These are phyloP conservation scores for Kwoniella pini DNA, from an alignment of 768 basidiomycete species.

Conservation along the genomic window DNA sequence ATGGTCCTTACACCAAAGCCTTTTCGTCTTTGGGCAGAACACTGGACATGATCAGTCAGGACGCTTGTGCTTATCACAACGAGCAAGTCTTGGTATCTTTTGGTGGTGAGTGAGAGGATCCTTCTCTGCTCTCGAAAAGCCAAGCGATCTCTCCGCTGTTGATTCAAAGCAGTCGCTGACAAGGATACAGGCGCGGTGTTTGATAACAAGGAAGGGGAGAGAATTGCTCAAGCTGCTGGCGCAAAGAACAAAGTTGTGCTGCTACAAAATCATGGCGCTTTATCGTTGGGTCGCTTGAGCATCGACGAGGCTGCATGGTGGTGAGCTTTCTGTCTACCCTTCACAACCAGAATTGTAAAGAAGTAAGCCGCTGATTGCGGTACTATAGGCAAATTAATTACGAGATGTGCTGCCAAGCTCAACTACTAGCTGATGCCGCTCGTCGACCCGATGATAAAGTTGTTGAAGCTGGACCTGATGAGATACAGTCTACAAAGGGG, in stretches of 20 bases:
- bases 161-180: too few relatives aligned
- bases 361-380: background rate
- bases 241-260: conserved; percentile 28
- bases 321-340: conserved; percentile 13
- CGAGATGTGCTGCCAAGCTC: conserved; percentile 40
- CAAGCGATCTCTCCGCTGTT: too few relatives aligned
- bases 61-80: conserved; percentile 35
- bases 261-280: conserved; percentile 35
- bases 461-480: conserved; percentile 26
- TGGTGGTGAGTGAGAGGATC: conserved; percentile 38
- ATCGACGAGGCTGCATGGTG: conserved; percentile 44
- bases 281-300: conserved; percentile 29
- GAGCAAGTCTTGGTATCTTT: conserved; percentile 34
- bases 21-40: conserved; percentile 33
- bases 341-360: too few relatives aligned
- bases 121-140: too few relatives aligned
- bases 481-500: conserved; percentile 26
- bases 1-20: conserved; percentile 41
- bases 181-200: conserved; percentile 27
- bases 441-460: conserved; percentile 17
- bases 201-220: conserved; percentile 30
- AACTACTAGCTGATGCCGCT: conserved; percentile 36
- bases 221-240: conserved; percentile 26
- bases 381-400: conserved; percentile 33
- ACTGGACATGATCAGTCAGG: conserved; percentile 38